Conservation (phyloP, 2,329 filamentous ascomycete species). For the Aaosphaeria arxii region DNA sequence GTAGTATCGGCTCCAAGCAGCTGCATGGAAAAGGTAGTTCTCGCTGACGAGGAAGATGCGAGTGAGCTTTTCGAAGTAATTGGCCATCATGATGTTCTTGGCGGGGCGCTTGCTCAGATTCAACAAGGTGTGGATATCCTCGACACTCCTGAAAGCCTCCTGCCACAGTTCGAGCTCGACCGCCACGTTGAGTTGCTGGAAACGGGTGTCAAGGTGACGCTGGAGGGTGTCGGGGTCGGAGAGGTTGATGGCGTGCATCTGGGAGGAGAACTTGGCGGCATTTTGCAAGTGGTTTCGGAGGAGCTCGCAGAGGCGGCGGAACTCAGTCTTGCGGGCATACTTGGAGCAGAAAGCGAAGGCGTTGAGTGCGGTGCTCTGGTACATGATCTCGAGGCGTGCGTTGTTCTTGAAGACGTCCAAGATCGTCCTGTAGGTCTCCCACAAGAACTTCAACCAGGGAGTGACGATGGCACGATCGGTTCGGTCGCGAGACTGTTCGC, state of each 20-base stretch:
- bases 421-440: constrained; percentile 98
- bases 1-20: constrained; percentile 96
- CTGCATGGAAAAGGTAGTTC: constrained; percentile 99
- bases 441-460: constrained; percentile 98
- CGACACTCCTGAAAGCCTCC: constrained; percentile 97
- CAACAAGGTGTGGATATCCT: constrained; percentile 96
- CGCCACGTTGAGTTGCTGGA: constrained; percentile 96
- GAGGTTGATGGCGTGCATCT: constrained; percentile 99
- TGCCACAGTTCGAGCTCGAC: constrained; percentile 98
- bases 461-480: constrained; percentile 98
- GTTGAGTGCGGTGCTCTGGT: constrained; percentile 96
- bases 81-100: constrained; percentile 99
- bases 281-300: constrained; percentile 98
- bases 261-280: constrained; percentile 96
- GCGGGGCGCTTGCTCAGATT: constrained; percentile 96
- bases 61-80: constrained; percentile 99
- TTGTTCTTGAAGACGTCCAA: constrained; percentile 99
- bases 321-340: constrained; percentile 98
- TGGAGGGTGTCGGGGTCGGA: constrained; percentile 97
- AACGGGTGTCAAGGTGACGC: constrained; percentile 94
- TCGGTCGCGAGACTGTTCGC: constrained; percentile 94
- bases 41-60: constrained; percentile 98
- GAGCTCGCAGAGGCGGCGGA: constrained; percentile 95
- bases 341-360: constrained; percentile 99
- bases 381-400: constrained; percentile 93